Percentiles rank a stretch among this genome's conserved stretches.
phyloP scores from a whole-genome alignment of 2,329 filamentous ascomycete genomes.

The Paecilomyces fulvus region DNA sequence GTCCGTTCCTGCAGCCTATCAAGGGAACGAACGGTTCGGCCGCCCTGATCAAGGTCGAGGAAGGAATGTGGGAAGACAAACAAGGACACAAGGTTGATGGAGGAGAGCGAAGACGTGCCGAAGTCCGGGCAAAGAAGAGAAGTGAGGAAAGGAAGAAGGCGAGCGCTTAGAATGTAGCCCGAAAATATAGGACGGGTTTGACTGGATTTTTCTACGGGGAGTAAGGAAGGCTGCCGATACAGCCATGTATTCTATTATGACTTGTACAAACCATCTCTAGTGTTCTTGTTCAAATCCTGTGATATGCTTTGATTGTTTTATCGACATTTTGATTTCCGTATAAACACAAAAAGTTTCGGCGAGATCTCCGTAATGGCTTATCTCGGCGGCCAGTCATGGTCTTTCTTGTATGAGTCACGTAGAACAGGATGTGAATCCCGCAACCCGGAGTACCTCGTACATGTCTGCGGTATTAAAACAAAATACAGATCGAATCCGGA shows the following conservation, averaged over 20 bases:
- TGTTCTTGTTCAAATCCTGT: background rate
- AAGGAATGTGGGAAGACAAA: slow-evolving; percentile 89
- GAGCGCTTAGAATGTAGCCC: slow-evolving; percentile 18
- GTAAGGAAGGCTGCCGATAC: background rate
- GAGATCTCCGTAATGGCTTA: background rate
- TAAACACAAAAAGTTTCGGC: background rate
- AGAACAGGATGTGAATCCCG: background rate
- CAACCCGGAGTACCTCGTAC: background rate
- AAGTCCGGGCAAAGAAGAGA: slow-evolving; percentile 79
- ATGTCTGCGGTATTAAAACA: background rate
- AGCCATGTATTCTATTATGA: background rate
- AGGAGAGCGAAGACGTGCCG: slow-evolving; percentile 80
- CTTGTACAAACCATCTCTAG: background rate
- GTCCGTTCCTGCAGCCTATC: slow-evolving; percentile 63
- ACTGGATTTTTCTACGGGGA: background rate
- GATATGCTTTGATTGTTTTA: background rate
- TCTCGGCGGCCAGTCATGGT: background rate
- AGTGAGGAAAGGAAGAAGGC: slow-evolving; percentile 69
- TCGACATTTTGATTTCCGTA: background rate
- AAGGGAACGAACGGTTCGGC: slow-evolving; percentile 52
- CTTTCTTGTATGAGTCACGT: background rate
- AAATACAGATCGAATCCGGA: background rate
- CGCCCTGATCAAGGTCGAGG: slow-evolving; percentile 61
- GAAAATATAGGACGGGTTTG: background rate
- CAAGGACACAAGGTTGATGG: slow-evolving; percentile 89